Evolutionary conservation across 2,329 filamentous ascomycete species (phyloP), one percentile per base, ranked within the genome.

Genomic region (Cercospora sp.): DNA sequence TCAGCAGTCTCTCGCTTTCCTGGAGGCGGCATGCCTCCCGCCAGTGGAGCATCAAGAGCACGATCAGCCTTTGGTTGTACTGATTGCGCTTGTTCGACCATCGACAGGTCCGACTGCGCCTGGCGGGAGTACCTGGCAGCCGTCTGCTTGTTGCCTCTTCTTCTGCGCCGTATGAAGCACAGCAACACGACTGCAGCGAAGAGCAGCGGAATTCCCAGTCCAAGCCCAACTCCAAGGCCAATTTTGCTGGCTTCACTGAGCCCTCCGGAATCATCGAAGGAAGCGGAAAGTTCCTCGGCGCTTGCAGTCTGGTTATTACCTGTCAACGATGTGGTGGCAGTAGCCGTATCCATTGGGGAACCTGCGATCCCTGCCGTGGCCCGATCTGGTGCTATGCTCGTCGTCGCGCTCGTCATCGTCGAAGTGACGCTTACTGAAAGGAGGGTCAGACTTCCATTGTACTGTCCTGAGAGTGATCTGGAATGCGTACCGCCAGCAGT

Each of bases 211-310:
- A 61, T 18, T 3, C 68, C 70, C 2, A 71, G 21, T 16, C 70
- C 70, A n/a, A 71, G 49, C 2, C 70, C 70, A 1, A 70, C 68
- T 8, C 70, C 70, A 13, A 71, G 70, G n/a, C 70, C 70, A 53
- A 66, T 64, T 45, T 71, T 71, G n/a, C 63, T 51, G 24, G 61
- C 63, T 59, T 68, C 30, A 43, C 61, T 66, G 28, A 69, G 40
- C 16, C 70, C 66, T 18, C 61, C 63, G 16, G 45, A 61, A 32
- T 10, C 43, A 26, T 16, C 13, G 8, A 26, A 32, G 34, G 40
- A 58, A 13, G 43, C 40, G 5, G 40, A n/a, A 18, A 34, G 43
- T n/a, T 51, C 45, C 3, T 26, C 55, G 10, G 57, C 49, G 24
- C 30, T 24, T 45, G 63, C n/a, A 13, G 18, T 58, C 12, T 24